phyloP scores from a whole-genome alignment of 2,329 filamentous ascomycete genomes.

The Emergomyces africanus region DNA sequence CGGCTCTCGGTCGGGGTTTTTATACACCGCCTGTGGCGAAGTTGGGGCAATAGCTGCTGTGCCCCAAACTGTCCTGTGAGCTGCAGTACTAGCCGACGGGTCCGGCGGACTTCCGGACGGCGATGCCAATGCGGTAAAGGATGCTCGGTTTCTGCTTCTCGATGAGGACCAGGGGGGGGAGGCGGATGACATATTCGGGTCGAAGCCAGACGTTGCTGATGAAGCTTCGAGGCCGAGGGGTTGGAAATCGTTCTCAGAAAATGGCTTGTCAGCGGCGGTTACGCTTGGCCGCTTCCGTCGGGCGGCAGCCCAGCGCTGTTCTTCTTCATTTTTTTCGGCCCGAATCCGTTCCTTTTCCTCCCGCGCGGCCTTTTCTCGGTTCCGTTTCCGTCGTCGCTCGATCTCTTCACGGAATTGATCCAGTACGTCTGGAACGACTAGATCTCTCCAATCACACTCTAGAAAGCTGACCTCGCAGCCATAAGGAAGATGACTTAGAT shows the following conservation, averaged over 20 bases:
- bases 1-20: constrained; percentile 23
- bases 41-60: constrained; percentile 52
- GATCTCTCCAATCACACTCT: constrained; percentile 91
- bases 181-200: constrained; percentile 23
- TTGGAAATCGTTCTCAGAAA: constrained; percentile 52
- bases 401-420: constrained; percentile 65
- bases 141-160: constrained; percentile 22
- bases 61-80: constrained; percentile 74
- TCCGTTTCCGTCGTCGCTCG: constrained; percentile 59
- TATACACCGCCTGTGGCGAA: constrained; percentile 41
- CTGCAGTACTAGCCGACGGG: constrained; percentile 16
- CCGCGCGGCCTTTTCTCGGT: constrained; percentile 68
- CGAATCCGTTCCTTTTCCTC: constrained; percentile 77
- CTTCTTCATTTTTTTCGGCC: constrained; percentile 67
- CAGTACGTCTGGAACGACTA: constrained; percentile 63
- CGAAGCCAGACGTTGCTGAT: constrained; percentile 11
- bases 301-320: constrained; percentile 54
- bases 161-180: constrained; percentile 31
- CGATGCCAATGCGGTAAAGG: constrained; percentile 48
- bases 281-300: constrained; percentile 48
- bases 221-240: constrained; percentile 36
- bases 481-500: constrained; percentile 71
- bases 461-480: constrained; percentile 87
- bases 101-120: constrained; percentile 71
- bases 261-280: constrained; percentile 32